Evolutionary conservation across 768 basidiomycete species (phyloP), one percentile per base, ranked within the genome.

Genomic region (Suillus weaverae): DNA sequence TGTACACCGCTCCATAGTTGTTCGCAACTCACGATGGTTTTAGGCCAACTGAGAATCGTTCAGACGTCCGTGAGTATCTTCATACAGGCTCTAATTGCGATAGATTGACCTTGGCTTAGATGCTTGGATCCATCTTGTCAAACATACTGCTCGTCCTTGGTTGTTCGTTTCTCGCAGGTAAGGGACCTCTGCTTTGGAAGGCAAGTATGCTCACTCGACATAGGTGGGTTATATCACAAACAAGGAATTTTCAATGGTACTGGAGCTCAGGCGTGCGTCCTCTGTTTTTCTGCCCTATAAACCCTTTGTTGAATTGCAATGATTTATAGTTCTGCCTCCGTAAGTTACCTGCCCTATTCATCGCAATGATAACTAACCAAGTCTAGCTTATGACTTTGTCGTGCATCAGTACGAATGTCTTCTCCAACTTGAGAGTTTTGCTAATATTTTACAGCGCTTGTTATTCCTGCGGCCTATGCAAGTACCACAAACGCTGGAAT

Each of bases 71-170:
- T 92, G 65, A 66, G 85, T 71, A 16, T 44, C 13, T 39, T 62
- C 38, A 46, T 18, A 13, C 38, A 22, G 14, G 22, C 63, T 53
- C 22, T 30, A 33, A n/a, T 16, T 51, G 5, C 22, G 41, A 48
- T 46, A 30, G 22, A 57, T 11, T n/a, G 50, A 46, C 26, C 9
- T 30, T 10, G 33, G 20, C 35, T 56, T 68, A 92, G 91, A 88
- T 97, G 85, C 84, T 97, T 53, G 95, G 95, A 22, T 95, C 93
- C 35, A 92, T 97, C 65, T 78, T 97, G 44, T 95, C 94, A 14
- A 97, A 97, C 76, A 81, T 96, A 44, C 84, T 97, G 10, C 82
- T 97, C 43, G 95, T 98, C 20, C 81, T 98, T 16, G 95, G 95
- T 8, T 94, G 91, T 76, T 94, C 92, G 16, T 96, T 96, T 82